Evolutionary conservation across 2,329 filamentous ascomycete species (phyloP).

Genomic region (Microdochium paspali): DNA sequence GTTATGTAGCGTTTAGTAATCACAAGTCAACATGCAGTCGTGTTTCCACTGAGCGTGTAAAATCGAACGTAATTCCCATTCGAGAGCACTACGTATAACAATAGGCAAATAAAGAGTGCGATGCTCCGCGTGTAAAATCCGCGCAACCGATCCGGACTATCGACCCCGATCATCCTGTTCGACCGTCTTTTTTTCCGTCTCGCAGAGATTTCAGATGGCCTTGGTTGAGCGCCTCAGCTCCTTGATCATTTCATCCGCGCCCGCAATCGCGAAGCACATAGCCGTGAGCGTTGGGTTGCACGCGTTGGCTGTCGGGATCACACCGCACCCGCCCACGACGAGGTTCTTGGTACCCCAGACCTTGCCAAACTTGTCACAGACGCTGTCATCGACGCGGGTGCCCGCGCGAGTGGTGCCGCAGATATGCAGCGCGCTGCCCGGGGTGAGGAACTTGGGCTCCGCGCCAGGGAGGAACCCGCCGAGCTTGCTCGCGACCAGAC

Average conservation of each 20-base stretch:
- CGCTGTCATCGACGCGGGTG: constrained; percentile 5
- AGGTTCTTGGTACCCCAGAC: constrained; percentile 13
- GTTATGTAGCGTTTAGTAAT: too few species aligned
- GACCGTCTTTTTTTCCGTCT: too few species aligned
- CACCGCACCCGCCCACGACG: constrained; percentile 13
- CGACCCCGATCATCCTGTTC: too few species aligned
- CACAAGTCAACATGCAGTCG: too few species aligned
- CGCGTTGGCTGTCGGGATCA: constrained; percentile 12
- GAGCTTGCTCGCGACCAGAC: constrained; percentile 6
- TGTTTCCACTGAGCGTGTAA: too few species aligned
- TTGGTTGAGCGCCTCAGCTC: background rate
- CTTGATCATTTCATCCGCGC: constrained; percentile 3
- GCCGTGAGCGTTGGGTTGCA: constrained; percentile 16
- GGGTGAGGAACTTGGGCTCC: constrained; percentile 10
- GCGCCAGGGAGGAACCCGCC: constrained; percentile 11
- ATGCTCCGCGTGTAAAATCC: too few species aligned
- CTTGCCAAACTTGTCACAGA: constrained; percentile 8
- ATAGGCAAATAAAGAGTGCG: too few species aligned
- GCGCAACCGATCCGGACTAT: too few species aligned
- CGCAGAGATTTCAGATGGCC: background rate
- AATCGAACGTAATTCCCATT: too few species aligned
- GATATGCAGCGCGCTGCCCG: constrained; percentile 9
- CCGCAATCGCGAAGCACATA: constrained; percentile 12
- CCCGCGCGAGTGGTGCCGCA: constrained; percentile 10
- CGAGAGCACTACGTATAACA: too few species aligned